Base-by-base conservation (phyloP, 1,139 yeast genomes). In the Citeromyces siamensis region DNA sequence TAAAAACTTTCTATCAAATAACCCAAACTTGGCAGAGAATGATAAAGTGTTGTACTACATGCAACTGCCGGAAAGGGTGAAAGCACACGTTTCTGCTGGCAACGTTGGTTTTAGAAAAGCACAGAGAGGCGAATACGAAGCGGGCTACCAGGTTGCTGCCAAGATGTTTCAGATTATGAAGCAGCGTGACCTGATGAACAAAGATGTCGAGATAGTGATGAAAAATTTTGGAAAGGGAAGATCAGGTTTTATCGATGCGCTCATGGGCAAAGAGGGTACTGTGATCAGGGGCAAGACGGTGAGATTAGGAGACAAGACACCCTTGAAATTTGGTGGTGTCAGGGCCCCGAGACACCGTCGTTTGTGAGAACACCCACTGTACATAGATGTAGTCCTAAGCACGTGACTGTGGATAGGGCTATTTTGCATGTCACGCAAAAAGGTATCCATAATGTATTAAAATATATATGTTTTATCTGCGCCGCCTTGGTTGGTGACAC, bases 61-160 rank as follows among this genome's bases (percentile, higher is more conserved):
- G 49, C 75, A 81, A 46, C 72, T 88, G 38, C 94, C 86, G 21
- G 93, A 86, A 55, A 81, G 75, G 45, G 77, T 80, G 34, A 68
- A 73, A 46, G 56, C 79, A 38, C 72, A 79, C 32, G 62, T 83
- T 37, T 68, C 80, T 19, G 79, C 88, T 0, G 93, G 93, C 37
- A 71, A 69, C 51, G 60, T 80, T 41, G 93, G 93, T 5, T 81
- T 80, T 58, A 70, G 83, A 51, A 79, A 80, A 52, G 72, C 83
- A 7, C 82, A 80, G 41, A 71, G 95, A 59, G 84, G 94, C 38
- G 95, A 86, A 56, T 84, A 84, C 52, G 98, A 88, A 59, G 96
- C 95, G 1, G 83, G 81, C n/a, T 86, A 81, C 64, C 95, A 86
- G 54, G 82, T 90, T 9, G 66, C 86, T 17, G 64, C 86, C 6